These are phyloP conservation scores for Mucor indicus DNA, from an alignment of 371 early-diverging fungal species.

Conservation along the genomic window DNA sequence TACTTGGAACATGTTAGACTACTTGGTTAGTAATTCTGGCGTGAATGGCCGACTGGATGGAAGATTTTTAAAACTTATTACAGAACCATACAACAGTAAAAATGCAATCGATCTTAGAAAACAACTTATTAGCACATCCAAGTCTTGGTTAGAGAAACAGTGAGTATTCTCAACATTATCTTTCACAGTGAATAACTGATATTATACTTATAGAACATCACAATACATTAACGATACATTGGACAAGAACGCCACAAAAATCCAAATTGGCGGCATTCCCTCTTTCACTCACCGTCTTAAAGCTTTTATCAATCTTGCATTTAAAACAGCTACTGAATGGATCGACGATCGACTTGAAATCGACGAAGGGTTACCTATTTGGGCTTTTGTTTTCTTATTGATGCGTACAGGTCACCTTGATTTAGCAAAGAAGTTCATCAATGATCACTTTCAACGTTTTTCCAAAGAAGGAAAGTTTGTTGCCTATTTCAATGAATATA, in stretches of 20 bases:
- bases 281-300: constrained; percentile 14
- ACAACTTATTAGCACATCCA: constrained; percentile 10
- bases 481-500: constrained; percentile 66
- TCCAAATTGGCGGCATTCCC: constrained; percentile 19
- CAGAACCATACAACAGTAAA: constrained; percentile 2
- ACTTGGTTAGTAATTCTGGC: constrained; percentile 5
- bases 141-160: constrained; percentile 24
- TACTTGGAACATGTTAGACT: constrained; percentile 13
- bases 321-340: constrained; percentile 11
- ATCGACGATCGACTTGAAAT: constrained; percentile 34
- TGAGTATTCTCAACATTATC: too few species aligned
- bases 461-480: constrained; percentile 64
- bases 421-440: constrained; percentile 65
- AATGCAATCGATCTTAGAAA: constrained; percentile 6
- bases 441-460: constrained; percentile 49
- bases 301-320: constrained; percentile 10
- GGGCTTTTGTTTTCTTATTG: constrained; percentile 82
- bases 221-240: constrained; percentile 6
- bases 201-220: not conserved
- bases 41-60: constrained; percentile 7
- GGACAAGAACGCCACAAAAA: constrained; percentile 12
- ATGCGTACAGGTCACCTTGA: constrained; percentile 70
- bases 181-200: too few species aligned
- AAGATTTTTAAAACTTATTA: constrained; percentile 7
- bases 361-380: constrained; percentile 66